phyloP scores from a whole-genome alignment of 352 stramenopile species.

The Pythium folliculosum region DNA sequence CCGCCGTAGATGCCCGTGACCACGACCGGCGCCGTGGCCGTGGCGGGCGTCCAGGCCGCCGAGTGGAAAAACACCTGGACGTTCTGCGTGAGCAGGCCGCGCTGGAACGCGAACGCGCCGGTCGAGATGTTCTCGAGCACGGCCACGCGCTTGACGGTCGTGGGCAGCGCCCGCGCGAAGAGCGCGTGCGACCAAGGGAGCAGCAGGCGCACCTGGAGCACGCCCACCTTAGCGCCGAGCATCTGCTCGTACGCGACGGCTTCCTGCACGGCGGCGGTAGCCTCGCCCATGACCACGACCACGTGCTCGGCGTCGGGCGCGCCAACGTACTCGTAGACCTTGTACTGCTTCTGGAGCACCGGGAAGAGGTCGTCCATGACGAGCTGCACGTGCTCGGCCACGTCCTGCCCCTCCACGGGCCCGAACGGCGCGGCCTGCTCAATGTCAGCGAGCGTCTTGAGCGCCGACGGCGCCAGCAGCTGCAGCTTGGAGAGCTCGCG shows the following conservation, averaged over 20 bases:
- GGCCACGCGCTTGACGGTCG: constrained; percentile 55
- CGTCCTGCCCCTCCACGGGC: constrained; percentile 26
- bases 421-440: constrained; percentile 26
- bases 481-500: constrained; percentile 65
- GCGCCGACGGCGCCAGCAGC: constrained; percentile 48
- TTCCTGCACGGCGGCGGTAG: constrained; percentile 51
- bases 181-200: constrained; percentile 74
- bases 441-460: constrained; percentile 45
- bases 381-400: constrained; percentile 66
- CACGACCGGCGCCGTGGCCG: constrained; percentile 24
- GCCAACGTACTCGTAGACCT: constrained; percentile 82
- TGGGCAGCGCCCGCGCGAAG: constrained; percentile 64
- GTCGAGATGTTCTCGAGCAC: constrained; percentile 77
- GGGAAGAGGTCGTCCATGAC: constrained; percentile 80
- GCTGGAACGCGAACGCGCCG: constrained; percentile 63
- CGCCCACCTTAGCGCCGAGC: constrained; percentile 70
- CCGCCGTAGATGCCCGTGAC: constrained; percentile 74
- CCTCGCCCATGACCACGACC: constrained; percentile 72
- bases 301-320: constrained; percentile 64
- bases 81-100: constrained; percentile 65
- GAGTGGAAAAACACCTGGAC: constrained; percentile 79
- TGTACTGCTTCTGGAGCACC: constrained; percentile 77
- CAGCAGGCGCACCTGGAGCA: constrained; percentile 73
- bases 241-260: constrained; percentile 76
- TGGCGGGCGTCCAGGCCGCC: constrained; percentile 29